Percentiles rank a stretch among this genome's conserved stretches.
Evolutionary conservation across 306 rosid genomes (phyloP).

Genomic region (Cicer judaicum): DNA sequence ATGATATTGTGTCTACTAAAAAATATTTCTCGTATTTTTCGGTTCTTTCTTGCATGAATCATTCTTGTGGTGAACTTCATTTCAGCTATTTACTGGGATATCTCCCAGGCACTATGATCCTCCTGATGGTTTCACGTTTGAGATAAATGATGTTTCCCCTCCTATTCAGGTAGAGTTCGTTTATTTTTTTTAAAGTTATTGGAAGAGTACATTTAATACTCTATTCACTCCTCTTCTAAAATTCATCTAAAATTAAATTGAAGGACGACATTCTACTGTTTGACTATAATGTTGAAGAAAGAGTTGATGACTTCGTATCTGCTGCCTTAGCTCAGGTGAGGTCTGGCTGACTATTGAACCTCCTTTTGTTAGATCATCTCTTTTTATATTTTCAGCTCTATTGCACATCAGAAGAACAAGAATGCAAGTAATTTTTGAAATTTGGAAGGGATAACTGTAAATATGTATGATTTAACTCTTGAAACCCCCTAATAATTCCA

Average conservation of each 20-base stretch:
- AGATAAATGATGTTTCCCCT: slow-evolving; percentile 78
- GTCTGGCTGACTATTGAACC: slow-evolving; percentile 42
- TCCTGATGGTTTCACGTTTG: slow-evolving; percentile 84
- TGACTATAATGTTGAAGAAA: slow-evolving; percentile 59
- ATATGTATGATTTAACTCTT: no score
- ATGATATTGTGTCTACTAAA: slow-evolving; percentile 29
- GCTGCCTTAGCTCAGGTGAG: slow-evolving; percentile 69
- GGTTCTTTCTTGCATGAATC: slow-evolving; percentile 18
- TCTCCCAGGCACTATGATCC: slow-evolving; percentile 88
- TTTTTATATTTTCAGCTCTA: slow-evolving; percentile 29
- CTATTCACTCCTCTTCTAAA: slow-evolving; percentile 35
- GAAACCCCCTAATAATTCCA: no score
- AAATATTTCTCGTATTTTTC: neutral
- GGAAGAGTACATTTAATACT: slow-evolving; percentile 13
- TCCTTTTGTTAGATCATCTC: slow-evolving; percentile 27
- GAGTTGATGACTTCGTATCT: slow-evolving; percentile 57
- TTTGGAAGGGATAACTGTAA: no score
- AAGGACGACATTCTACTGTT: slow-evolving; percentile 61
- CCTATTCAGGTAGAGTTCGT: slow-evolving; percentile 60
- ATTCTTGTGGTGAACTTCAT: slow-evolving; percentile 33
- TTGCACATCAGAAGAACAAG: slow-evolving; percentile 20
- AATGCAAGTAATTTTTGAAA: neutral
- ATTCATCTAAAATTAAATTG: slow-evolving; percentile 43
- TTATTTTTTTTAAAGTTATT: neutral
- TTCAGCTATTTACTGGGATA: slow-evolving; percentile 83